Conservation (phyloP, 495 filamentous ascomycete genomes). For the Lophium mytilinum region DNA sequence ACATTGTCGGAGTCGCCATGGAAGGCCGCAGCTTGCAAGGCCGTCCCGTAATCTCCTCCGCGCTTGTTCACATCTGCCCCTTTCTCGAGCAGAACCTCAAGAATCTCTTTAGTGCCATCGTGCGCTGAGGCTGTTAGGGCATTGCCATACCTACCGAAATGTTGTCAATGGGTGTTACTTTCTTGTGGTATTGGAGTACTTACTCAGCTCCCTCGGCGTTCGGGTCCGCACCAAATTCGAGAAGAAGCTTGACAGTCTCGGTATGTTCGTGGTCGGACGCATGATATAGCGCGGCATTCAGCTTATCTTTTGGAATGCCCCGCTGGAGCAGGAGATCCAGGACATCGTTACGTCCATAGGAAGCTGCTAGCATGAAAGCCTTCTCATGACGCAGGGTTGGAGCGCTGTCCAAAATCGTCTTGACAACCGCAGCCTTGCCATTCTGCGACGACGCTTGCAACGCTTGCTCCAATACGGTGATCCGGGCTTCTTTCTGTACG, state of each 20-base stretch:
- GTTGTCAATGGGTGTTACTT: background rate
- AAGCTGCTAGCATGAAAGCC: constrained; percentile 8
- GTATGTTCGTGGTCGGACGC: constrained; percentile 11
- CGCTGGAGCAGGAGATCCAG: constrained; percentile 6
- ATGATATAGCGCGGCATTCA: constrained; percentile 10
- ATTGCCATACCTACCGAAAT: constrained; percentile 10
- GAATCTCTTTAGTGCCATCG: constrained; percentile 6
- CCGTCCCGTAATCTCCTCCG: constrained; percentile 16
- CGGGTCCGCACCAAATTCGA: constrained; percentile 10
- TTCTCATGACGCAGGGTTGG: constrained; percentile 6
- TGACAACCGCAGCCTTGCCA: constrained; percentile 1
- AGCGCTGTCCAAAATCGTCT: constrained; percentile 5
- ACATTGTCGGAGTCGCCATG: constrained; percentile 6
- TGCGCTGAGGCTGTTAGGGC: constrained; percentile 13
- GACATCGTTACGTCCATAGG: constrained; percentile 11
- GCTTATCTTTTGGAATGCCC: background rate
- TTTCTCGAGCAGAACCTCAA: constrained; percentile 9
- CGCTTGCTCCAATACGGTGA: constrained; percentile 9
- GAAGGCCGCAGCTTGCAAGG: constrained; percentile 19
- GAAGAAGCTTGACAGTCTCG: constrained; percentile 12
- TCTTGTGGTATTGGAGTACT: background rate
- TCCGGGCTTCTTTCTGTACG: constrained; percentile 5
- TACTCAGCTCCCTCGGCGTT: constrained; percentile 14
- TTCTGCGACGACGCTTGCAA: constrained; percentile 5
- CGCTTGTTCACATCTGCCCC: constrained; percentile 18